Base-by-base conservation (phyloP, 108 stramenopile genomes). In the Epithemia pelagica region DNA sequence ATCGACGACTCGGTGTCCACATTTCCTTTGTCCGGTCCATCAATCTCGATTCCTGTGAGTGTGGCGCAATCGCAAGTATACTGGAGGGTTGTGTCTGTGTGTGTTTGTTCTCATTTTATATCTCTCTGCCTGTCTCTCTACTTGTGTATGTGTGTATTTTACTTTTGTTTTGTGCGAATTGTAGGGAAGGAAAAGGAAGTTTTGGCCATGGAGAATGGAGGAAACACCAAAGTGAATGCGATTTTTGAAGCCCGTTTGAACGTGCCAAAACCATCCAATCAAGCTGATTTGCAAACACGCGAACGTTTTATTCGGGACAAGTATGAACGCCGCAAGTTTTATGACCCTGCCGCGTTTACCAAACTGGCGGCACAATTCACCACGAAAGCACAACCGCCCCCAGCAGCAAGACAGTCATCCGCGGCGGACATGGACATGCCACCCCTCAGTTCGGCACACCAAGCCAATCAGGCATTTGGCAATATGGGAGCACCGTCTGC, bases 1-100 rank as follows among this genome's bases (percentile, higher is more conserved):
- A 99, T 82, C 92, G 99, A 20, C 84, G 94, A 28, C 76, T 99
- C 67, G 99, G 99, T 28, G 96, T 96, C 15, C 99, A 99, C 68
- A 96, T 99, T 64, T 87, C 86, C 46, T 99, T 98, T 78, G 99
- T 99, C 19, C 78, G 99, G 55, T 91, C 87, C 70, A 73, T 96
- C 55, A 95, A 92, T 80, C 74, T 95, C 55, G 94, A 95, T 78
- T 77, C 82, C 27, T 95, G 94, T 91, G 73, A 79, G 90, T 85
- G 37, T 26, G 24, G 8, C n/a, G n/a, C n/a, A n/a, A n/a, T n/a
- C n/a, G n/a, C n/a, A 8, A 25, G 22, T 31, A 19, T 10, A 21
- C 8, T 25, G 25, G 1, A 28, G 37, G 37, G 37, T 46, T 46
- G 37, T 46, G 37, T 27, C 28, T 58, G 8, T 67, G 19, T 52